These are phyloP conservation scores for Yamadazyma endophytica DNA, from an alignment of 805 yeast species.

Conservation along the genomic window DNA sequence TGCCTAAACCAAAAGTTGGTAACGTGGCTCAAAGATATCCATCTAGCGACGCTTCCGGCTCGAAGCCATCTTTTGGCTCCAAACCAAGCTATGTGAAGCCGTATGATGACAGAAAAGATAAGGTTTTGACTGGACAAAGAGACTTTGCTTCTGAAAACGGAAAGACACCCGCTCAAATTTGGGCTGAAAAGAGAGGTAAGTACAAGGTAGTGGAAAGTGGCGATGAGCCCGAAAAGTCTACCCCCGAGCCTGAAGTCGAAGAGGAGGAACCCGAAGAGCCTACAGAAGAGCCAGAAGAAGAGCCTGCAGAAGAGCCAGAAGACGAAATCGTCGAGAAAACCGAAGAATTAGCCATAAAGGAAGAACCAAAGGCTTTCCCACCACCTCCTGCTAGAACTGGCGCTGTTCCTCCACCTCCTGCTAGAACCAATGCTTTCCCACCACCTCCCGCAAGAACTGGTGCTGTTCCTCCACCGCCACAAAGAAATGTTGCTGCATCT, in stretches of 20 bases:
- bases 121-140: constrained; percentile 55
- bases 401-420: constrained; percentile 6
- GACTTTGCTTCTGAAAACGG: constrained; percentile 68
- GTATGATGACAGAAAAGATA: constrained; percentile 32
- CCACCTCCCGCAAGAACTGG: constrained; percentile 10
- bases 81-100: constrained; percentile 28
- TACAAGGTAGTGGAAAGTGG: constrained; percentile 38
- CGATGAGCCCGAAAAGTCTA: constrained; percentile 18
- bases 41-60: constrained; percentile 20
- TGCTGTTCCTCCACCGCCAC: constrained; percentile 4
- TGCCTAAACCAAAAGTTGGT: constrained; percentile 60
- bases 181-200: constrained; percentile 89
- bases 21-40: constrained; percentile 49
- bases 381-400: constrained; percentile 8
- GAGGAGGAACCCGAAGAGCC: constrained; percentile 14
- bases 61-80: constrained; percentile 33
- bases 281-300: constrained; percentile 9
- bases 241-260: constrained; percentile 5
- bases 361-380: constrained; percentile 4
- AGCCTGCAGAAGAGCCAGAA: constrained; percentile 4
- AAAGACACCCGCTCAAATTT: constrained; percentile 88
- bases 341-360: neutral
- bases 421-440: constrained; percentile 6
- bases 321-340: constrained; percentile 5
- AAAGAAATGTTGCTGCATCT: too few species aligned